Evolutionary conservation across 2,329 filamentous ascomycete genomes (phyloP).

Genomic region (Meredithiella fracta): DNA sequence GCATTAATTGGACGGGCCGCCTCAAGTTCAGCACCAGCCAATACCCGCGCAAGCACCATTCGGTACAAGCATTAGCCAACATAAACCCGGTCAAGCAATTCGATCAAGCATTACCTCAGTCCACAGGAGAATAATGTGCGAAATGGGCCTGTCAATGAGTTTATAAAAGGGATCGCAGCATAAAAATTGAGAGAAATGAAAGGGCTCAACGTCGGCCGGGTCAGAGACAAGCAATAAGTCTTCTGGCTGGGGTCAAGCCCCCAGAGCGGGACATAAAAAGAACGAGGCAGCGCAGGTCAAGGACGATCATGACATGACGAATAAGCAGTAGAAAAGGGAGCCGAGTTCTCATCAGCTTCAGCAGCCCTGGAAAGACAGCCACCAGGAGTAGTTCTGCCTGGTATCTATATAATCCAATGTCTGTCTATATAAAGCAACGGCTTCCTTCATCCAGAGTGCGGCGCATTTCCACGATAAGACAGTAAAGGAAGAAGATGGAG

Average conservation of each 20-base stretch:
- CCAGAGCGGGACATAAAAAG: not conserved
- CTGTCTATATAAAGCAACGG: not conserved
- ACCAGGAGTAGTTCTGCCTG: not conserved
- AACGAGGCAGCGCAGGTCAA: not conserved
- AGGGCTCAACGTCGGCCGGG: not conserved
- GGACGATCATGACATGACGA: not conserved
- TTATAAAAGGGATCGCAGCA: not conserved
- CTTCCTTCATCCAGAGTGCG: too few relatives aligned
- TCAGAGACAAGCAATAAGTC: not conserved
- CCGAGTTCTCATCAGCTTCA: not conserved
- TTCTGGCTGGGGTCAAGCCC: not conserved
- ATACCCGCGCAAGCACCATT: not conserved
- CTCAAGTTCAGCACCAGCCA: slow-evolving; percentile 5
- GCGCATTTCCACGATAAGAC: not conserved
- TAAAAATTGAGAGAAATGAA: slow-evolving; percentile 2
- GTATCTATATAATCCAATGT: not conserved
- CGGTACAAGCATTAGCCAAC: not conserved
- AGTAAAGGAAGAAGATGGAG: not conserved
- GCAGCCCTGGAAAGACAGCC: not conserved
- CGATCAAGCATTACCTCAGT: not conserved
- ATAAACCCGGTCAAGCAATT: not conserved
- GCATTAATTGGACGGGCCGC: slow-evolving; percentile 6
- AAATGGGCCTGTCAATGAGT: not conserved
- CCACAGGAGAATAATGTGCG: not conserved
- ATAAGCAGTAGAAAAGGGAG: not conserved